Base-by-base conservation (phyloP, 352 stramenopile species). In the Paralagenidium karlingii region DNA sequence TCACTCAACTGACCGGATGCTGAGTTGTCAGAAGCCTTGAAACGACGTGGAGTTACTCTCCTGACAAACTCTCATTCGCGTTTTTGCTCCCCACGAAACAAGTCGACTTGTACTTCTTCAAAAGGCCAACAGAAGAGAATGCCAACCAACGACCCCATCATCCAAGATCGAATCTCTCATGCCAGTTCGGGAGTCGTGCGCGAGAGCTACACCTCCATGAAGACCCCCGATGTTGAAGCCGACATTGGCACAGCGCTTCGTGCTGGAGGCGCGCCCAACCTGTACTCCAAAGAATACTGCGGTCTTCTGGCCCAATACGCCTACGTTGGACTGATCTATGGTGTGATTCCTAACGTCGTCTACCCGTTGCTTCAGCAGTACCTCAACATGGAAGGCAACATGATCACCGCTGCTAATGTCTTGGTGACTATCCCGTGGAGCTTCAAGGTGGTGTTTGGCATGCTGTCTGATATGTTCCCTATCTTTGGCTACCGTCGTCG, bases 371-470 rank as follows among this genome's bases (percentile, higher is more conserved):
- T 70, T 31, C 51, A 69, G 24, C 39, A 56, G 16, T 76, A 71
- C 34, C 47, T 80, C 2, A 64, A 68, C 27, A 24, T 19, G 0
- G 48, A 41, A 3, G 58, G 58, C 10, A 34, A 49, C 2, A 45
- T 51, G 2, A 34, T 55, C 28, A 43, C 57, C 15, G 49, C 47
- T 0, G 39, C 54, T 26, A 15, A 12, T 2, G 47, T 46, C 3
- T 33, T 84, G 12, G 49, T 84, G 0, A 58, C 62, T 33, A 45
- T 84, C 8, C 68, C 65, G 5, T 89, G 70, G 69, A 66, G 43
- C 5, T 83, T 82, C 48, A 88, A 85, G 47, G 60, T 75, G 13
- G 55, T 76, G 10, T 74, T 66, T 43, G 67, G 63, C 30, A 67
- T 77, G 24, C 22, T 78, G 3, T 63, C 47, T 12, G 67, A 81